Conservation (phyloP, 306 rosid species). For the Lagenaria siceraria region DNA sequence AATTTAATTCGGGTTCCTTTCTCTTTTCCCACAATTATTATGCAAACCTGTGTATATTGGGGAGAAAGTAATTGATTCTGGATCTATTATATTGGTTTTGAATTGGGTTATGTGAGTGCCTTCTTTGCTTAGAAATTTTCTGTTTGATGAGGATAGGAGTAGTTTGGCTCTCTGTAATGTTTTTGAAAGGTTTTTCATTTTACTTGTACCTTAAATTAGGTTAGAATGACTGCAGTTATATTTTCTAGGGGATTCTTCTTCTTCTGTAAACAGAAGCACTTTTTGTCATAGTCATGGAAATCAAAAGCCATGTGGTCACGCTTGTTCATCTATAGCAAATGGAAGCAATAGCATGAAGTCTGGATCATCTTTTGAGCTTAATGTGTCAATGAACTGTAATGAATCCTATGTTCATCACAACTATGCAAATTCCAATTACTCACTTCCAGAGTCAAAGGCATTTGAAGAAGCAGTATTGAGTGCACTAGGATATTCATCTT, state of each 20-base stretch:
- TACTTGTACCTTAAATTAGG: not conserved
- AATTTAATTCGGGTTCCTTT: not conserved
- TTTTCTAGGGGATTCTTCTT: constrained; percentile 23
- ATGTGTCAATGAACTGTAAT: constrained; percentile 25
- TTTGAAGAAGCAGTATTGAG: constrained; percentile 36
- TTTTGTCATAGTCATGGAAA: constrained; percentile 14
- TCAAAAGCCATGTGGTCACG: constrained; percentile 11
- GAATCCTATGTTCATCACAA: constrained; percentile 16
- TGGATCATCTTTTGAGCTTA: constrained; percentile 28
- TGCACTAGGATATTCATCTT: constrained; percentile 31
- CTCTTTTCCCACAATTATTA: not conserved
- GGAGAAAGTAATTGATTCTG: not conserved
- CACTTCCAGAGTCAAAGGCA: constrained; percentile 23
- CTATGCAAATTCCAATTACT: constrained; percentile 14
- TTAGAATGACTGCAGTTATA: not conserved
- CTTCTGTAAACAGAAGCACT: constrained; percentile 23
- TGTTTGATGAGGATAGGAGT: not conserved
- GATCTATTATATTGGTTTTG: not conserved
- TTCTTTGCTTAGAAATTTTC: not conserved
- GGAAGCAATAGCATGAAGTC: constrained; percentile 17
- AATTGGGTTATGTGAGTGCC: not conserved
- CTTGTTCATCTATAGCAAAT: constrained; percentile 20
- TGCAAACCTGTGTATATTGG: not conserved
- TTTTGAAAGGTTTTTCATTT: not conserved
- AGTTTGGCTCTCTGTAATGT: not conserved